These are phyloP conservation scores for Tolypocladium sp. DNA, from an alignment of 2,329 filamentous ascomycete species.

Conservation along the genomic window DNA sequence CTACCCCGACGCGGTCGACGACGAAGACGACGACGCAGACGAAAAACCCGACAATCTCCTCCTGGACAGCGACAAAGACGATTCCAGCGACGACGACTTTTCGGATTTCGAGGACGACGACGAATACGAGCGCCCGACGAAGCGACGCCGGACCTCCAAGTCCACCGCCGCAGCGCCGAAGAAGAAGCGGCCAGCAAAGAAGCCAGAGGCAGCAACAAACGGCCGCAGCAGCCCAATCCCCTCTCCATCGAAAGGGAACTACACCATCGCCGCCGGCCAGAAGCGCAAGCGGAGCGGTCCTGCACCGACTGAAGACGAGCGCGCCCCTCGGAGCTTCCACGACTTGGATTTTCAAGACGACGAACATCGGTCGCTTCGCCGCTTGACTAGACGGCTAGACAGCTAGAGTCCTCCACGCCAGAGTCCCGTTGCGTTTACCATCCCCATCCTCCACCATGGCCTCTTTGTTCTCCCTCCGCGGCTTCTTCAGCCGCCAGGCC, in stretches of 20 bases:
- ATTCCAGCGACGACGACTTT: neutral
- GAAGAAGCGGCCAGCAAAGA: neutral
- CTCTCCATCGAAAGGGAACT: too few species aligned
- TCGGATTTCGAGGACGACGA: neutral
- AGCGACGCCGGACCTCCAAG: neutral
- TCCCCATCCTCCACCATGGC: constrained; percentile 11
- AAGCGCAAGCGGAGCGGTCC: neutral
- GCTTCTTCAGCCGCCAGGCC: constrained; percentile 18
- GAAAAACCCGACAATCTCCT: neutral
- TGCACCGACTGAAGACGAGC: too few species aligned
- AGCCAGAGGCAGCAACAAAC: neutral
- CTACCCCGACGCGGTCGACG: neutral
- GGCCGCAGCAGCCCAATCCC: neutral
- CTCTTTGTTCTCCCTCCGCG: constrained; percentile 18
- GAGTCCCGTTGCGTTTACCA: neutral
- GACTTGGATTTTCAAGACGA: neutral
- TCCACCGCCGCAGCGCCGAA: neutral
- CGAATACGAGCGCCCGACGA: neutral
- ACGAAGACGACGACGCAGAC: neutral
- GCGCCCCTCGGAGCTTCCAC: too few species aligned
- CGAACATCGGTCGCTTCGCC: neutral
- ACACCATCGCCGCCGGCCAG: neutral
- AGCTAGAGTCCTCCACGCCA: neutral
- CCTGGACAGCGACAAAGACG: neutral
- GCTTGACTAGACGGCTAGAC: neutral